Conservation (phyloP, 2,329 filamentous ascomycete species). For the Plenodomus biglobosus region DNA sequence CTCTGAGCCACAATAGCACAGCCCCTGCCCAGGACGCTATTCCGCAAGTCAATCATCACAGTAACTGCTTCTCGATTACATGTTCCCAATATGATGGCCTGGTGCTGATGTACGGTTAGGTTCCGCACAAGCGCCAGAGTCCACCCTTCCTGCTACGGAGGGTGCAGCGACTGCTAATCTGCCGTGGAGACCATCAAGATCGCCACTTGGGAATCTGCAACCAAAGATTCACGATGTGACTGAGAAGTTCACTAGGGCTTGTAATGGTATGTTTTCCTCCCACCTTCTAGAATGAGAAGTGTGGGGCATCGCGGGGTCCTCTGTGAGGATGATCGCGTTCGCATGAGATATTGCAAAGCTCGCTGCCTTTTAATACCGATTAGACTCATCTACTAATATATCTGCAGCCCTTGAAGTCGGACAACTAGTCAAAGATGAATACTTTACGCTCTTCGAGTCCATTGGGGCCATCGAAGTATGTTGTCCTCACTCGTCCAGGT, state of each 20-base stretch:
- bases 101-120: conserved; percentile 20
- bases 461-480: conserved; percentile 77
- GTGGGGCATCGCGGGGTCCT: conserved; percentile 18
- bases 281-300: conserved; percentile 1
- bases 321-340: conserved; percentile 5
- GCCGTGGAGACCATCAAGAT: conserved; percentile 35
- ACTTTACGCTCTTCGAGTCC: conserved; percentile 91
- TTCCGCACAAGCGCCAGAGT: conserved; percentile 19
- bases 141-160: conserved; percentile 15
- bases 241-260: conserved; percentile 56
- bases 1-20: conserved; percentile 26
- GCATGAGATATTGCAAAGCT: background rate
- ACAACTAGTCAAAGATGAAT: conserved; percentile 88
- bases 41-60: conserved; percentile 13
- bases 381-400: conserved; percentile 14
- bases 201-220: conserved; percentile 23
- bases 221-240: conserved; percentile 57
- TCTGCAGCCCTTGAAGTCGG: conserved; percentile 70
- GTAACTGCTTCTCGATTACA: conserved; percentile 15
- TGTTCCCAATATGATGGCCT: background rate
- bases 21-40: conserved; percentile 15
- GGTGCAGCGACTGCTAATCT: conserved; percentile 23
- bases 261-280: conserved; percentile 49
- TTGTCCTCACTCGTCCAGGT: background rate
- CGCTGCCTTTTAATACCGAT: background rate